Conservation (phyloP, 2,329 filamentous ascomycete genomes). For the Fusarium sp. region DNA sequence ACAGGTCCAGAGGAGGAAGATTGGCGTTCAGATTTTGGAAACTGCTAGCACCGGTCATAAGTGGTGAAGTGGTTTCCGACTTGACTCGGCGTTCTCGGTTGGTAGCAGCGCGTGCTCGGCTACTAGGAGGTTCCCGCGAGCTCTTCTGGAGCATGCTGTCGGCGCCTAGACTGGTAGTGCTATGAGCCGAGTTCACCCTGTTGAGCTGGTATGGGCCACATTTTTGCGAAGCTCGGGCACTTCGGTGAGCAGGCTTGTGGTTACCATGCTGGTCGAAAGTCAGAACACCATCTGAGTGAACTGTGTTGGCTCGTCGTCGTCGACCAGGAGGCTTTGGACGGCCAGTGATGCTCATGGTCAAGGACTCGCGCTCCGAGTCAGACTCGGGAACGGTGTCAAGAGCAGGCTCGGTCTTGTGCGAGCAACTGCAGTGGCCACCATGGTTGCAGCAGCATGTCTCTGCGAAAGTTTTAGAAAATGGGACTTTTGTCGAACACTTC, state of each 20-base stretch:
- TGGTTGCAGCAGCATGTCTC: constrained; percentile 78
- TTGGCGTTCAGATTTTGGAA: constrained; percentile 65
- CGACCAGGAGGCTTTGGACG: constrained; percentile 58
- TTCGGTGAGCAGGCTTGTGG: constrained; percentile 71
- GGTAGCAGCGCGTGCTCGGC: constrained; percentile 51
- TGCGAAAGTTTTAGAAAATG: constrained; percentile 47
- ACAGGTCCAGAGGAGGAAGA: constrained; percentile 68
- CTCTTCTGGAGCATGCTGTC: constrained; percentile 56
- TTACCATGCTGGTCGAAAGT: constrained; percentile 73
- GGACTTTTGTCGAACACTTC: constrained; percentile 14
- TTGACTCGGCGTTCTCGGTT: constrained; percentile 65
- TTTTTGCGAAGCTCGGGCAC: constrained; percentile 70
- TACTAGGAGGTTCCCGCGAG: constrained; percentile 50
- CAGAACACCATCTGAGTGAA: constrained; percentile 69
- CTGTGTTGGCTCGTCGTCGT: constrained; percentile 69
- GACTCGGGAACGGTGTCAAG: constrained; percentile 74
- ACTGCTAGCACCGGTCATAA: constrained; percentile 60
- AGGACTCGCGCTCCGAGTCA: constrained; percentile 64
- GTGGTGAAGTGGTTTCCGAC: constrained; percentile 71
- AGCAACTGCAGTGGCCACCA: constrained; percentile 73
- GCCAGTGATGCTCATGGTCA: constrained; percentile 41
- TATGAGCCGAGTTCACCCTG: constrained; percentile 68
- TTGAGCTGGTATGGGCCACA: constrained; percentile 70
- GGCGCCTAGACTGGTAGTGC: constrained; percentile 60
- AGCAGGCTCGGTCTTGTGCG: constrained; percentile 68